These are phyloP conservation scores for Mycena galopus DNA, from an alignment of 768 basidiomycete species.

Conservation along the genomic window DNA sequence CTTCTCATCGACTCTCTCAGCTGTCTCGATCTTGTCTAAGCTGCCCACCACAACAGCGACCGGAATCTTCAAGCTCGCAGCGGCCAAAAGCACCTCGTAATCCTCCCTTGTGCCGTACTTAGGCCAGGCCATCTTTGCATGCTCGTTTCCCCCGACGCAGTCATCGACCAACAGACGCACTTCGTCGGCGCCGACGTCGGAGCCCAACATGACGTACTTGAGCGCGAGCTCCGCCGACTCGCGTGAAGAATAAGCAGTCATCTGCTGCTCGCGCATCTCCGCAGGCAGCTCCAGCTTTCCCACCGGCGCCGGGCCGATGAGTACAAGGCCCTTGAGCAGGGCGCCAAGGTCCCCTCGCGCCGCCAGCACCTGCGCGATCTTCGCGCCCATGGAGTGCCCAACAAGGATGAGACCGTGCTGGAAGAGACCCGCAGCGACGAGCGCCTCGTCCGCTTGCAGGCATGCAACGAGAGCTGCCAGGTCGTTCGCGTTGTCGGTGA, in stretches of 20 bases:
- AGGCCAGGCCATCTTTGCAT: slow-evolving; percentile 19
- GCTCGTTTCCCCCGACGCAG: slow-evolving; percentile 4
- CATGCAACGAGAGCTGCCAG: slow-evolving; percentile 18
- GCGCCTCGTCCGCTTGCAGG: background rate
- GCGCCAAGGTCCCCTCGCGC: slow-evolving; percentile 14
- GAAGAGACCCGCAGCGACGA: slow-evolving; percentile 21
- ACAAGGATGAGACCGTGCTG: slow-evolving; percentile 19
- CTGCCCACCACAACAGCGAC: slow-evolving; percentile 24
- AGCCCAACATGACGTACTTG: slow-evolving; percentile 11
- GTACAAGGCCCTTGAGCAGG: slow-evolving; percentile 21
- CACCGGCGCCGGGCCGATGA: slow-evolving; percentile 23
- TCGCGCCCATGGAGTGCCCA: slow-evolving; percentile 33
- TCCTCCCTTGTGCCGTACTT: slow-evolving; percentile 16
- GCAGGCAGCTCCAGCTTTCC: slow-evolving; percentile 17
- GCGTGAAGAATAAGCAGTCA: slow-evolving; percentile 5
- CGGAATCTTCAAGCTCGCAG: slow-evolving; percentile 12
- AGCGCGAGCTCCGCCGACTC: slow-evolving; percentile 18
- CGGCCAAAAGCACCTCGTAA: background rate
- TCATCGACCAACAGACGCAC: slow-evolving; percentile 16
- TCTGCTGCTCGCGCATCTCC: slow-evolving; percentile 17
- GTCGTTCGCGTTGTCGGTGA: slow-evolving; percentile 24
- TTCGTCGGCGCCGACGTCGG: slow-evolving; percentile 18
- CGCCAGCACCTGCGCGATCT: slow-evolving; percentile 29
- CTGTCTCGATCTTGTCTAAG: slow-evolving; percentile 18
- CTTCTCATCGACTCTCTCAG: slow-evolving; percentile 8